Percentiles rank a stretch among this genome's conserved stretches.
phyloP scores from a whole-genome alignment of 1,284 basidiomycete species.

The Gomphus sp. region DNA sequence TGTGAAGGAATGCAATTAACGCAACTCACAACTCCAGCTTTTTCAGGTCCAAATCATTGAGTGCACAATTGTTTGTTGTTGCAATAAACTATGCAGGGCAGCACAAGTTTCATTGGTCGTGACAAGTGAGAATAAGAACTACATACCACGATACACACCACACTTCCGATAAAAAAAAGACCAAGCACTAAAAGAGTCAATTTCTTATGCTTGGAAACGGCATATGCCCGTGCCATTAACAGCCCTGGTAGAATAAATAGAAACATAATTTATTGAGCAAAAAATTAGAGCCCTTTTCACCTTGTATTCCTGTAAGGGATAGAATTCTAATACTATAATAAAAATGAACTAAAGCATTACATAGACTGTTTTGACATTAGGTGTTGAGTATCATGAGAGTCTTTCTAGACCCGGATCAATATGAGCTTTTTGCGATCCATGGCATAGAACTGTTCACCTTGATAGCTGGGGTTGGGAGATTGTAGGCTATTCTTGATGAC shows the following conservation, averaged over 20 bases:
- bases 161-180: not conserved
- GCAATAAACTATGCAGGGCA: not conserved
- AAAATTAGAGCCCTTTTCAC: not conserved
- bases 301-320: not conserved
- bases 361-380: not conserved
- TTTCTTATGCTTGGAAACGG: not conserved
- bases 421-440: not conserved
- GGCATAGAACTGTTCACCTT: not conserved
- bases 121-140: not conserved
- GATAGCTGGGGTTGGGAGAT: not conserved
- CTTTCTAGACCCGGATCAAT: not conserved
- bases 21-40: not conserved
- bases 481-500: fast-evolving
- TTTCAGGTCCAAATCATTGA: not conserved
- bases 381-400: not conserved
- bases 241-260: not conserved
- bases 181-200: not conserved
- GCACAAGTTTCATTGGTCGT: not conserved
- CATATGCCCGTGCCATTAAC: not conserved
- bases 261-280: not conserved
- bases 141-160: not conserved
- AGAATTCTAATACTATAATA: not conserved
- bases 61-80: not conserved
- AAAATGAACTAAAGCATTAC: not conserved
- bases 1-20: not conserved